A percentile compares a stretch with the other conserved stretches of the same genome.
phyloP scores from a whole-genome alignment of 2,329 filamentous ascomycete species.

The Ophiostoma tasmaniense region DNA sequence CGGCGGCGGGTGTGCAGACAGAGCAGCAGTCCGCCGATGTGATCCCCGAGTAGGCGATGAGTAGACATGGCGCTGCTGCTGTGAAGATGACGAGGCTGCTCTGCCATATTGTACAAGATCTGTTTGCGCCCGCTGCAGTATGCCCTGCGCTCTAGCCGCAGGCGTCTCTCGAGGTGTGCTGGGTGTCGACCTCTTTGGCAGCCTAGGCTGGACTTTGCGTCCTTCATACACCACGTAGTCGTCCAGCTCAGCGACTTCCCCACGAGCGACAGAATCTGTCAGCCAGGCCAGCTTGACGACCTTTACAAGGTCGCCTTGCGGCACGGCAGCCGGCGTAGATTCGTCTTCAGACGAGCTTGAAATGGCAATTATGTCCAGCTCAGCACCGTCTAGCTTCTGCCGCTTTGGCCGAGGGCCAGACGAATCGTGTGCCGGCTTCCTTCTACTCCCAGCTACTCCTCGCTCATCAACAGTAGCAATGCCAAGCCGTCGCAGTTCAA shows the following conservation, averaged over 20 bases:
- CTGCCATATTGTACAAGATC: constrained; percentile 14
- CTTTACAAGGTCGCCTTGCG: constrained; percentile 25
- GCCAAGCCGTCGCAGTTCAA: constrained; percentile 65
- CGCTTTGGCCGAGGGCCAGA: constrained; percentile 18
- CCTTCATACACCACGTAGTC: constrained; percentile 50
- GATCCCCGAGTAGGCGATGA: background rate
- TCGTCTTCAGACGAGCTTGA: constrained; percentile 24
- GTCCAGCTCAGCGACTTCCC: constrained; percentile 38
- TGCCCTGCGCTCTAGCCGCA: constrained; percentile 18
- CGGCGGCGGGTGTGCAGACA: background rate
- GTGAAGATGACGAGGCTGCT: background rate
- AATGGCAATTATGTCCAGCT: constrained; percentile 11
- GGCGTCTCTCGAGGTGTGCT: background rate
- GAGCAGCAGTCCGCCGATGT: background rate
- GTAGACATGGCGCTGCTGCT: background rate
- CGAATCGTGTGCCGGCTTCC: background rate
- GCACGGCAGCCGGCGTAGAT: background rate
- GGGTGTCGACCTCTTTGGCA: background rate
- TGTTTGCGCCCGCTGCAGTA: constrained; percentile 28
- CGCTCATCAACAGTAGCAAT: constrained; percentile 47
- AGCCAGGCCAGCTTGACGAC: constrained; percentile 55
- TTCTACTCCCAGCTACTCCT: background rate
- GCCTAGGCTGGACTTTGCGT: background rate
- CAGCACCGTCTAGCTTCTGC: constrained; percentile 4
- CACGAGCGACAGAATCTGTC: constrained; percentile 40